These are phyloP conservation scores for Neonectria neomacrospora DNA, from an alignment of 2,329 filamentous ascomycete genomes.

Conservation along the genomic window DNA sequence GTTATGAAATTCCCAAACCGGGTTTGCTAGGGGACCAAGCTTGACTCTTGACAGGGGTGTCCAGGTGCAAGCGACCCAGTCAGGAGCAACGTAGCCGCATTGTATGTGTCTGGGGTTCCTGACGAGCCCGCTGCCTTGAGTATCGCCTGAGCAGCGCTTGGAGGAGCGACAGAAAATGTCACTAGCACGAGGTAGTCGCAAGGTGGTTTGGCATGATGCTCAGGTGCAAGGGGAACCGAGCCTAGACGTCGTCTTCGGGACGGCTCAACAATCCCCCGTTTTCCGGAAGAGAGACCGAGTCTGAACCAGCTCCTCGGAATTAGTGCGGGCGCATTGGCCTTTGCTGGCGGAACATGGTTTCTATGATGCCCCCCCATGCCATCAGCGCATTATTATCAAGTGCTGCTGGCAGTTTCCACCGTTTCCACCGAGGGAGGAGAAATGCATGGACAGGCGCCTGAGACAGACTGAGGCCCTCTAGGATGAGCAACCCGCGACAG, in stretches of 20 bases:
- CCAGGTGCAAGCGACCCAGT: constrained; percentile 34
- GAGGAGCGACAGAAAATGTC: not conserved
- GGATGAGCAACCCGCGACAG: constrained; percentile 21
- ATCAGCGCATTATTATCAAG: constrained; percentile 29
- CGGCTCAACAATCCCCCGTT: constrained; percentile 13
- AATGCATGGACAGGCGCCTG: constrained; percentile 24
- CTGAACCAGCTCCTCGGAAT: constrained; percentile 37
- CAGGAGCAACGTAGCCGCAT: constrained; percentile 30
- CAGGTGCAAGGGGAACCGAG: not conserved
- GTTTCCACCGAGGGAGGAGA: constrained; percentile 22
- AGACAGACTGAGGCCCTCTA: constrained; percentile 27
- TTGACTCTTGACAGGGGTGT: constrained; percentile 25
- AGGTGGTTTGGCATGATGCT: not conserved
- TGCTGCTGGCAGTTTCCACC: constrained; percentile 23
- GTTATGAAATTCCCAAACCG: constrained; percentile 21
- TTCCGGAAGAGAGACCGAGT: constrained; percentile 23
- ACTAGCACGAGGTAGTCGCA: not conserved
- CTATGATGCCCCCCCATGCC: constrained; percentile 30
- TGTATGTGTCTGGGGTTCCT: constrained; percentile 18
- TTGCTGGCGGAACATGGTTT: constrained; percentile 32
- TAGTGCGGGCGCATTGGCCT: constrained; percentile 38
- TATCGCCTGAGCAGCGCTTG: constrained; percentile 24
- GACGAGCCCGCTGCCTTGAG: constrained; percentile 13
- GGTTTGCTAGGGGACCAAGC: constrained; percentile 13
- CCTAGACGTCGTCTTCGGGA: not conserved